Evolutionary conservation across 495 filamentous ascomycete species (phyloP), one percentile per base, ranked within the genome.

Genomic region (Aspergillus carlsbadensis): DNA sequence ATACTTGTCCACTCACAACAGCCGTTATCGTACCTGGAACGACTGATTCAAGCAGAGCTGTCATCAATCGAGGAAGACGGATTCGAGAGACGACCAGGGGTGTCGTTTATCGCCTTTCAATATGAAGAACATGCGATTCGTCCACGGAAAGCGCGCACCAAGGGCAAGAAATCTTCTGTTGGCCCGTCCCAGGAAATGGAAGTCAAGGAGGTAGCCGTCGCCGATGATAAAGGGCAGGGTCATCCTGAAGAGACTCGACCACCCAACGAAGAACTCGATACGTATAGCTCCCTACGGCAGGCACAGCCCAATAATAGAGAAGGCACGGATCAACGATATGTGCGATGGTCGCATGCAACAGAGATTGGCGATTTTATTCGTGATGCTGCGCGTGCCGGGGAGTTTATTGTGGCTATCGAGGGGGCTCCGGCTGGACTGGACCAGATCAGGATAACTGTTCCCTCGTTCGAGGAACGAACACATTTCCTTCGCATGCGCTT

Each of bases 281-380:
- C 61, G 6, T 66, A 69, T 56, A 75, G 68, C 58, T 73, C 64
- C 45, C 72, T 66, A n/a, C 69, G 69, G 10, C 69, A 61, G 14
- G 56, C 58, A 40, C 64, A 54, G 46, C 48, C 63, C 10, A 62
- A 63, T 1, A 43, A 59, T 24, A 42, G 58, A 5, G 59, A 57
- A 3, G 42, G 58, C 26, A 4, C 26, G n/a, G 66, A 68, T 3
- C 59, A 70, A 18, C 68, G 62, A 20, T 92, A 92, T 73, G 90
- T 96, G 0, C 88, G 91, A n/a, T 98, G 93, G 93, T 91, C 88
- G 17, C 82, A 84, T 36, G 86, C 84, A 14, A 96, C 92, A 10
- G 93, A 97, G 62, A 86, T 98, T 24, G 93, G 92, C 10, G 92
- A 97, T 72, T 98, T 98, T 70, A 91, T 98, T 57, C 89, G 91